Conservation (phyloP, 2,329 filamentous ascomycete genomes). For the Clonostachys chloroleuca region DNA sequence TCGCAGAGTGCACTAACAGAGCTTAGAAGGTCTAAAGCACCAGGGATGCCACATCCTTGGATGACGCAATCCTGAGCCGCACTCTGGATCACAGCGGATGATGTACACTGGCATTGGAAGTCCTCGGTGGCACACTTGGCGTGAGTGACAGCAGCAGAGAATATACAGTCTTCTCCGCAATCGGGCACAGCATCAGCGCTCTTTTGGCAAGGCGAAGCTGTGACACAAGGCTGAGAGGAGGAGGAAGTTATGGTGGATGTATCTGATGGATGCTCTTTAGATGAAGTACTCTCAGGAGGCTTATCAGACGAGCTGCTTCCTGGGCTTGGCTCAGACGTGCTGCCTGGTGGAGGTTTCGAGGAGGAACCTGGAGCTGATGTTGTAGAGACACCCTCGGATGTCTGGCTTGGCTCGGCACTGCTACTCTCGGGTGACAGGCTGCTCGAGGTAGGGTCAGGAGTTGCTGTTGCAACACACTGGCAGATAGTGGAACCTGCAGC, state of each 20-base stretch:
- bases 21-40: slow-evolving; percentile 9
- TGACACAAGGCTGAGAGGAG: slow-evolving; percentile 7
- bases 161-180: slow-evolving; percentile 15
- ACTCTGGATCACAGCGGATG: slow-evolving; percentile 10
- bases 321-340: slow-evolving; percentile 1
- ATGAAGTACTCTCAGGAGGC: too few species aligned
- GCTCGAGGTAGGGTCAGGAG: slow-evolving; percentile 2
- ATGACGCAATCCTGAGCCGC: slow-evolving; percentile 13
- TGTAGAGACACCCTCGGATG: background rate
- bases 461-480: slow-evolving; percentile 7
- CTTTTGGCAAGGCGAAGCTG: slow-evolving; percentile 13
- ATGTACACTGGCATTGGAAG: slow-evolving; percentile 16
- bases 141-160: slow-evolving; percentile 13
- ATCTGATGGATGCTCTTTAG: too few species aligned
- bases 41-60: slow-evolving; percentile 8
- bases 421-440: background rate
- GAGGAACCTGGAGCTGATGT: too few species aligned
- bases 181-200: slow-evolving; percentile 12
- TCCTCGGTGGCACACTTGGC: slow-evolving; percentile 12
- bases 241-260: slow-evolving; percentile 2
- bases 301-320: background rate
- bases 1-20: slow-evolving; percentile 12
- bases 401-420: slow-evolving; percentile 1
- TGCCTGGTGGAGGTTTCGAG: too few species aligned
- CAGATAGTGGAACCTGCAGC: slow-evolving; percentile 11